phyloP scores from a whole-genome alignment of 2,329 filamentous ascomycete species.

The Chrysoporthe austroafricana region DNA sequence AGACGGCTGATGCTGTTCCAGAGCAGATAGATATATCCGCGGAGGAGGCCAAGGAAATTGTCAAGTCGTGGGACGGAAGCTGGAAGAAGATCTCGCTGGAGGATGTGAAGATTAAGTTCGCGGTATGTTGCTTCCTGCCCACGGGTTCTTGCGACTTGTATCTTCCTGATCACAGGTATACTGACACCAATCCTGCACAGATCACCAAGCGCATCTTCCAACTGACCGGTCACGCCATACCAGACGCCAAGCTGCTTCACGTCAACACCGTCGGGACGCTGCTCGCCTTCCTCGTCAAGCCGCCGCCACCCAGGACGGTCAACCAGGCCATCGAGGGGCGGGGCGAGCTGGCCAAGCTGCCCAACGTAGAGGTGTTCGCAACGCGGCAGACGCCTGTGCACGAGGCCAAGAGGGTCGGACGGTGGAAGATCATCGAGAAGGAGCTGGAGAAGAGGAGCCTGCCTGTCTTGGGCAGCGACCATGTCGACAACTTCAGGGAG shows the following conservation, averaged over 20 bases:
- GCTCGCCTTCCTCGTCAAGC: slow-evolving; percentile 55
- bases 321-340: slow-evolving; percentile 58
- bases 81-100: slow-evolving; percentile 64
- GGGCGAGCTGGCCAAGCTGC: slow-evolving; percentile 53
- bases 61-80: slow-evolving; percentile 52
- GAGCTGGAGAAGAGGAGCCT: slow-evolving; percentile 40
- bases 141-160: neutral
- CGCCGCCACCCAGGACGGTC: slow-evolving; percentile 64
- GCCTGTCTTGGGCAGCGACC: slow-evolving; percentile 38
- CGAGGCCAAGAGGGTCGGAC: slow-evolving; percentile 41
- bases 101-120: slow-evolving; percentile 69
- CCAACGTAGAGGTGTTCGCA: slow-evolving; percentile 72
- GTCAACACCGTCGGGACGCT: slow-evolving; percentile 59
- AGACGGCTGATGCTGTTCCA: slow-evolving; percentile 17
- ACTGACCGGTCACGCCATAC: slow-evolving; percentile 75
- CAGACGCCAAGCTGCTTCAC: slow-evolving; percentile 68
- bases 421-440: slow-evolving; percentile 44
- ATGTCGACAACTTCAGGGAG: slow-evolving; percentile 36
- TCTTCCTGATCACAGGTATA: too few species aligned
- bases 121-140: slow-evolving; percentile 53
- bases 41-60: slow-evolving; percentile 47
- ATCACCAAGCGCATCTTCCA: slow-evolving; percentile 80
- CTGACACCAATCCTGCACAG: slow-evolving; percentile 50
- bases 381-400: slow-evolving; percentile 67
- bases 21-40: slow-evolving; percentile 36